phyloP scores from a whole-genome alignment of 1,284 basidiomycete species.

The Apiotrichum akiyoshidainum region DNA sequence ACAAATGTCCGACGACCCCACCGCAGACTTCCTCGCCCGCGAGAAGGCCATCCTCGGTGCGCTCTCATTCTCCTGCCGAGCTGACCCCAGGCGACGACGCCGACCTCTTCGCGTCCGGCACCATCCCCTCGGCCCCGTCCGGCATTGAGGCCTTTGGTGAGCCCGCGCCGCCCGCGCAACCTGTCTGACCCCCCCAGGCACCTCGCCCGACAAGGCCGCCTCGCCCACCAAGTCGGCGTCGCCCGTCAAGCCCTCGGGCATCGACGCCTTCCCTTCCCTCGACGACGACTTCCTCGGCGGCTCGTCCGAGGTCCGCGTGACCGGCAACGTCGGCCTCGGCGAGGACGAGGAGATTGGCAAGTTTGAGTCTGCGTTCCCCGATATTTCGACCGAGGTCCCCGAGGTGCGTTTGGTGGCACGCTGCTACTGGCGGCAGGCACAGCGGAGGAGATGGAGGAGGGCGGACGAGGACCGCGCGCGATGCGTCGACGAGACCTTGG shows the following conservation, averaged over 20 bases:
- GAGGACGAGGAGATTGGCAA: conserved; percentile 72
- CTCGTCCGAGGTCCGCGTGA: conserved; percentile 64
- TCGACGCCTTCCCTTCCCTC: conserved; percentile 70
- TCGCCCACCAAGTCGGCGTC: conserved; percentile 6
- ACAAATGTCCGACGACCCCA: conserved; percentile 51
- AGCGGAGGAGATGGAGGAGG: conserved; percentile 4
- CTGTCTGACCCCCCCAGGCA: too few relatives aligned
- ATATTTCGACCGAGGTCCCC: conserved; percentile 59
- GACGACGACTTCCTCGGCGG: conserved; percentile 22
- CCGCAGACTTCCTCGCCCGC: conserved; percentile 50
- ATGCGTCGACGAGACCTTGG: too few relatives aligned
- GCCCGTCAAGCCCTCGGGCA: conserved; percentile 26
- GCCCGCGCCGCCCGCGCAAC: too few relatives aligned
- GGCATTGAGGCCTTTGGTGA: conserved; percentile 45
- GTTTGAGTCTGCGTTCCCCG: conserved; percentile 89
- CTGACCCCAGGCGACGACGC: conserved; percentile 45
- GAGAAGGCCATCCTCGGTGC: conserved; percentile 49
- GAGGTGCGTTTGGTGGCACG: conserved; percentile 4
- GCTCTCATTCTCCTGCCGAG: conserved; percentile 6
- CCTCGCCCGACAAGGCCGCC: not conserved
- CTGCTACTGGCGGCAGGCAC: not conserved
- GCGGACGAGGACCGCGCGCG: too few relatives aligned
- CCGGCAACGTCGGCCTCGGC: conserved; percentile 56
- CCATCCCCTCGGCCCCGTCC: conserved; percentile 35
- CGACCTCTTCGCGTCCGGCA: conserved; percentile 46